phyloP scores from a whole-genome alignment of 1,139 yeast genomes.

The Pneumocystis oryctolagi region DNA sequence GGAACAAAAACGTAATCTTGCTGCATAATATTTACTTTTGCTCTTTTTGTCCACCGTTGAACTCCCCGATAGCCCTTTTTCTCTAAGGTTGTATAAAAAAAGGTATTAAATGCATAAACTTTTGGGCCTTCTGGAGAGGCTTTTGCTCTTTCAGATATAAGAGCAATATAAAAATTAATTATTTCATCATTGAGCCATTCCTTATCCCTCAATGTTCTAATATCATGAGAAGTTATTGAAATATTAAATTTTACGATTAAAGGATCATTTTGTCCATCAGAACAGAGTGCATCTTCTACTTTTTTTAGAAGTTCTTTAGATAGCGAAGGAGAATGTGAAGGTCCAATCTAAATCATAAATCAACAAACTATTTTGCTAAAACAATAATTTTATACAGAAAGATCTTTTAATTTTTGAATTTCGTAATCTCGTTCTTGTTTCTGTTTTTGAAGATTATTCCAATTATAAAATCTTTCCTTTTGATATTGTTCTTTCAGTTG shows the following conservation, averaged over 20 bases:
- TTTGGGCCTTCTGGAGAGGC: conserved; percentile 22
- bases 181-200: conserved; percentile 85
- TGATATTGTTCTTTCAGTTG: background rate
- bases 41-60: conserved; percentile 76
- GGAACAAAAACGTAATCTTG: conserved; percentile 64
- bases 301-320: background rate
- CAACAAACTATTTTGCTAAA: background rate
- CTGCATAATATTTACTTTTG: conserved; percentile 51
- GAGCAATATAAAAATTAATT: conserved; percentile 63
- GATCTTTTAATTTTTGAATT: background rate
- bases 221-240: conserved; percentile 51
- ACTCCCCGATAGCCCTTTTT: conserved; percentile 69
- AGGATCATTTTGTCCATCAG: background rate
- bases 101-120: conserved; percentile 63
- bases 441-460: background rate
- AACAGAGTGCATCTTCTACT: background rate
- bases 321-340: background rate
- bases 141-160: conserved; percentile 35
- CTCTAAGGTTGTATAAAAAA: conserved; percentile 42
- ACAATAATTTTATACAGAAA: background rate
- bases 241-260: conserved; percentile 35
- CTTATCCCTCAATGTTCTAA: conserved; percentile 53
- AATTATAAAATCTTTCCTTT: background rate
- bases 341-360: background rate
- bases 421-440: background rate